Conservation (phyloP, 2,329 filamentous ascomycete genomes). For the Colletotrichum sp. region DNA sequence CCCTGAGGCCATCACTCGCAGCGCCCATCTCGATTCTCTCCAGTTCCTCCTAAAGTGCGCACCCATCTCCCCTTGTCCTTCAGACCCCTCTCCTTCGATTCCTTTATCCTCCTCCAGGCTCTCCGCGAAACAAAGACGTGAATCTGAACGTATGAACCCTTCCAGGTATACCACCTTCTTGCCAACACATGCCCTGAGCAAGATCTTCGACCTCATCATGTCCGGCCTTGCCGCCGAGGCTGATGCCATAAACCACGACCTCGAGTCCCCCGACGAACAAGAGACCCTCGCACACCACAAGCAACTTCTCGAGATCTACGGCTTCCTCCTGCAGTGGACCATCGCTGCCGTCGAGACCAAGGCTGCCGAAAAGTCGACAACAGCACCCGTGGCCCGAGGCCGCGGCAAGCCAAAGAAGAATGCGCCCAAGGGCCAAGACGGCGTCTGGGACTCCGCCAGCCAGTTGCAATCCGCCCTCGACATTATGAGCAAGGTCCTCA, state of each 20-base stretch:
- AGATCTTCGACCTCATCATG: constrained; percentile 88
- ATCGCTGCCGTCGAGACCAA: constrained; percentile 94
- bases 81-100: constrained; percentile 26
- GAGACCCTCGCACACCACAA: constrained; percentile 88
- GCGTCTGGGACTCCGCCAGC: constrained; percentile 84
- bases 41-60: constrained; percentile 97
- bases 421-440: constrained; percentile 72
- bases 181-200: constrained; percentile 83
- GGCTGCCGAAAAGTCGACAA: constrained; percentile 84
- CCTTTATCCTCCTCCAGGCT: constrained; percentile 30
- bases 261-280: constrained; percentile 87
- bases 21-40: constrained; percentile 85
- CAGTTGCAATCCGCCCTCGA: constrained; percentile 91
- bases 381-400: constrained; percentile 72
- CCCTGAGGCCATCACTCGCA: constrained; percentile 83
- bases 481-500: constrained; percentile 94
- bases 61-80: constrained; percentile 50
- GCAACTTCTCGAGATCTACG: constrained; percentile 89
- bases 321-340: constrained; percentile 93
- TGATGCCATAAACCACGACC: constrained; percentile 82
- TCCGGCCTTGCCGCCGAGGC: constrained; percentile 87
- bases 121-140: constrained; percentile 7
- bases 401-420: constrained; percentile 80
- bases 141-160: constrained; percentile 65
- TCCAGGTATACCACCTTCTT: constrained; percentile 83